Base-by-base conservation (phyloP, 306 rosid genomes). In the Vigna mungo region DNA sequence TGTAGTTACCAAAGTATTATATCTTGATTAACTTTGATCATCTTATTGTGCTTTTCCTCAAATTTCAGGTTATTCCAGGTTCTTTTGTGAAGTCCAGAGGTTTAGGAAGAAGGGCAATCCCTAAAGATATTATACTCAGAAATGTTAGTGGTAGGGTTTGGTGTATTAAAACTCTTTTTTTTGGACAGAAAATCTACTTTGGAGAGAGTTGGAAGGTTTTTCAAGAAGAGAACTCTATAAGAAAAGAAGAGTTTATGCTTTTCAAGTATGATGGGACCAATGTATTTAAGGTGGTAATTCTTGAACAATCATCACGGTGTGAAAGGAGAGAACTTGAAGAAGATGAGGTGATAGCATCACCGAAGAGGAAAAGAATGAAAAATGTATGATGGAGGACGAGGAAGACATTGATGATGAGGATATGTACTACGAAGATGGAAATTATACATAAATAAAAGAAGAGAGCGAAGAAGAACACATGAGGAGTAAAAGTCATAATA, bases 1-100 rank as follows among this genome's bases (percentile, higher is more conserved):
- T 37, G 43, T 10, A 7, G 43, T 36, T 43, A 10, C 48, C 15
- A 11, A 44, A 44, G 49, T 44, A 44, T 44, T 36, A 63, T 20
- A 49, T 20, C 59, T 77, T 36, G 20, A 32, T 37, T 30, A 63
- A 21, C 15, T 12, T 66, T 59, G 58, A 65, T 75, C 59, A 60
- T 66, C 0, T 27, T 34, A 41, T 41, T 9, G 9, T 14, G 7
- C 13, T 27, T 59, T 48, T 34, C 2, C 36, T 30, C 1, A n/a
- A 72, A 56, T 69, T 84, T 64, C 75, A 84, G 84, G 58, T 4
- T 39, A 75, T 84, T 0, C 87, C 87, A 69, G 7, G 14, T 17
- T 71, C 51, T 62, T 74, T 74, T 54, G 59, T 79, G 52, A 51
- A 7, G 6, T 16, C 53, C 14, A 8, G 47, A 71, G 0, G 9